A percentile compares a stretch with the other conserved stretches of the same genome.
Conservation (phyloP, 1,284 basidiomycete genomes). For the Malassezia psittaci region DNA sequence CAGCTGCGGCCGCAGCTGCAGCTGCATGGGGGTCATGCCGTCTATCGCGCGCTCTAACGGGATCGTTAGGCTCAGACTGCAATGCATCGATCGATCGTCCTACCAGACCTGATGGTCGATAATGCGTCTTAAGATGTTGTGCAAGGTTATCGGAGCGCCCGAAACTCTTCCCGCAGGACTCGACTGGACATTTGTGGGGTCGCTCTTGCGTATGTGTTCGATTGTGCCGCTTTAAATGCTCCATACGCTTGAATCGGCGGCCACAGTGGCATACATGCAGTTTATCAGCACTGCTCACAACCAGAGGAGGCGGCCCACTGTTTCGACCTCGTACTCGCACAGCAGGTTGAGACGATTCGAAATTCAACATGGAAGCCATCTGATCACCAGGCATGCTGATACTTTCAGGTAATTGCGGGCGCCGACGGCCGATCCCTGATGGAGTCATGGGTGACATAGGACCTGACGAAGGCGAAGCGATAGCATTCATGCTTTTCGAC, state of each 20-base stretch:
- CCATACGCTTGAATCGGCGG: constrained; percentile 45
- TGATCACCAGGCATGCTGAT: constrained; percentile 16
- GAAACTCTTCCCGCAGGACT: constrained; percentile 43
- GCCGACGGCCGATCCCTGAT: neutral
- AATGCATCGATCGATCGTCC: constrained; percentile 16
- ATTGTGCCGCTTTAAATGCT: constrained; percentile 47
- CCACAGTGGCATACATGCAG: constrained; percentile 45
- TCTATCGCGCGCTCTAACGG: constrained; percentile 14
- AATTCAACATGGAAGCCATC: constrained; percentile 19
- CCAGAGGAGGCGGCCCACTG: constrained; percentile 34
- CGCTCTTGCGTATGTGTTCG: constrained; percentile 46
- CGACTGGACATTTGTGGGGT: constrained; percentile 41
- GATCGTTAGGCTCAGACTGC: neutral
- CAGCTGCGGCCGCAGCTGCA: constrained; percentile 25
- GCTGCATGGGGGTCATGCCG: constrained; percentile 38
- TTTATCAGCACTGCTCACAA: constrained; percentile 45
- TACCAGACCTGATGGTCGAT: constrained; percentile 28
- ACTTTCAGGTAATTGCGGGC: constrained; percentile 11
- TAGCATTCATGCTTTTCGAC: constrained; percentile 29
- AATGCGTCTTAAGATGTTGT: constrained; percentile 47
- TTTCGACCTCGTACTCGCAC: constrained; percentile 14
- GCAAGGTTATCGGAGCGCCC: constrained; percentile 44
- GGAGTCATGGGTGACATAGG: constrained; percentile 19
- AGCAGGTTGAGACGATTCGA: constrained; percentile 19
- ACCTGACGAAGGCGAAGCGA: constrained; percentile 20